Base-by-base conservation (phyloP, 1,284 basidiomycete species). In the Pisolithus thermaeus region DNA sequence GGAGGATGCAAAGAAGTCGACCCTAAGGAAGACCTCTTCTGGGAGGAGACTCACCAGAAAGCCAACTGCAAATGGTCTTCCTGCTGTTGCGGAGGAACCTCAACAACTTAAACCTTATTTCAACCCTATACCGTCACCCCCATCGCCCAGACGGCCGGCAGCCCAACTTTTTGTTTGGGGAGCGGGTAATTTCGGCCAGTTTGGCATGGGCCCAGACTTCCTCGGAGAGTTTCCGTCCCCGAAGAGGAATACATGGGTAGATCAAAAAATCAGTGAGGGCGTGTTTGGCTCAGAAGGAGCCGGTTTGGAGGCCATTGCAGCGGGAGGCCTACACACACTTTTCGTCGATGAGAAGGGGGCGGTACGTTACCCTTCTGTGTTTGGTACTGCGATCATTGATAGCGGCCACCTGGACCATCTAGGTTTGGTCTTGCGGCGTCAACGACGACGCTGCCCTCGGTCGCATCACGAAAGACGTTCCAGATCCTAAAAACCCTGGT, bases 401-500 rank as follows among this genome's bases (percentile, higher is more conserved):
- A 39, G 46, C 44, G 46, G 45, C 54, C 48, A 61, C 27, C 28
- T 27, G 37, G 36, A 32, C 39, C 45, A 35, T 42, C 18, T 61
- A 91, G 90, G 73, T 91, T 22, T 90, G 88, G 81, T 87, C 89
- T 8, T 94, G 88, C 71, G 93, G 93, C 44, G 85, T 92, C 57
- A 97, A 97, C 66, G 94, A 97, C 66, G 88, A 92, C 61, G 93
- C 90, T 49, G 89, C 91, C 38, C 79, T 97, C 25, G 94, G 95
- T n/a, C 81, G 92, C 52, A 68, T 81, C 53, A 94, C 91, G 2
- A 73, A 77, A 48, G 79, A 87, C 51, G 76, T 89, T 37, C 79
- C 84, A 7, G 82, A 92, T 63, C 82, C 83, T 42, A 72, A 80
- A 23, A 78, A 84, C 47, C 77, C 81, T 7, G 78, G 71, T 9